Percentiles rank a stretch among this genome's conserved stretches.
phyloP scores from a whole-genome alignment of 257 asterid species.

The Osmanthus fragrans region DNA sequence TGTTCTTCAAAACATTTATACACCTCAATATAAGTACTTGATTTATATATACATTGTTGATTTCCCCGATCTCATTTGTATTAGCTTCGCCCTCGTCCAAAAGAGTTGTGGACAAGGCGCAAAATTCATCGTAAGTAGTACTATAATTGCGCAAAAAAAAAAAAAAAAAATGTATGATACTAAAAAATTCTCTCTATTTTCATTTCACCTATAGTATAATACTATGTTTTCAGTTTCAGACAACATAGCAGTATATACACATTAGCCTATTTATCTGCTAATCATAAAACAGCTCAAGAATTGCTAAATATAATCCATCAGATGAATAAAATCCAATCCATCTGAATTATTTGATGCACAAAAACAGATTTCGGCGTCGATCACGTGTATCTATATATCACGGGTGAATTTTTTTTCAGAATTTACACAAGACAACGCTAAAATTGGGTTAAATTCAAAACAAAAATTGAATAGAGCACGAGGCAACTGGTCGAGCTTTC shows the following conservation, averaged over 20 bases:
- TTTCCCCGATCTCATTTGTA: neutral
- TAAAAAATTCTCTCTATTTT: neutral
- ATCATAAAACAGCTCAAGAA: neutral
- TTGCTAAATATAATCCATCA: neutral
- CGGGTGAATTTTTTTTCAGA: no score
- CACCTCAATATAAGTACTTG: neutral
- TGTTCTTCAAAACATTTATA: constrained; percentile 43
- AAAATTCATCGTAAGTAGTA: neutral
- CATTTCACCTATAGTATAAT: neutral
- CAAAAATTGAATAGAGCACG: neutral
- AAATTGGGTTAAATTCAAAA: neutral
- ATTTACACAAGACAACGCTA: neutral
- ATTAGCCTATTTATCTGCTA: neutral
- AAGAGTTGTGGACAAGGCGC: neutral
- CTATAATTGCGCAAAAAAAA: neutral
- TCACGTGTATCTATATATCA: neutral
- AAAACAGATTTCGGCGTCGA: neutral
- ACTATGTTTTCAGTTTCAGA: neutral
- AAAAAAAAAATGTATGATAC: no score
- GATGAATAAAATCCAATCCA: neutral
- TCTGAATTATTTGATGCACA: neutral
- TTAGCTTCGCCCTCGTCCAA: neutral
- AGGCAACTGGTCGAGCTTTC: neutral
- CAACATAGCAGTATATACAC: neutral
- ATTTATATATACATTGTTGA: neutral